Base-by-base conservation (phyloP, 306 rosid genomes). In the Fragaria nilgerrensis region DNA sequence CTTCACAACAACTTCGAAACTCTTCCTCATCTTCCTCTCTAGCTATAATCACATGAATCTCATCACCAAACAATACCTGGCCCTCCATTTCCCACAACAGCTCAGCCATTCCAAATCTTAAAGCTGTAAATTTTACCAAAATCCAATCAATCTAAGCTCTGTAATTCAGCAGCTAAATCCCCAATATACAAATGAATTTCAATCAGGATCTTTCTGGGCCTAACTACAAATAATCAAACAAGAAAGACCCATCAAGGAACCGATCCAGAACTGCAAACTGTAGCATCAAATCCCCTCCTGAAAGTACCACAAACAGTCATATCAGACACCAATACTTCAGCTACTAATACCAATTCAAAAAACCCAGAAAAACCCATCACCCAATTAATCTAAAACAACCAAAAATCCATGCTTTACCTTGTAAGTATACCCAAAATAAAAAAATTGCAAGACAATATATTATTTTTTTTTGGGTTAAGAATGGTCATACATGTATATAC, bases 11-110 rank as follows among this genome's bases (percentile, higher is more conserved):
- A 83, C 98, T 94, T 63, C 97, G 81, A 80, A 94, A 94, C 79
- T 94, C 98, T 64, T 94, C 98, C 19, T 89, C 96, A 50, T 92
- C 98, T 36, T 92, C 98, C 75, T 94, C 98, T 87, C 87, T 88
- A 41, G 75, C 74, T 41, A 66, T 65, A 80, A 32, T 75, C 63
- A 72, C 80, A 80, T 62, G 61, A 70, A 75, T 59, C 58, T 78
- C 84, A 73, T 56, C 78, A 53, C 84, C 88, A 78, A 80, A 79
- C 78, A 82, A 81, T 75, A 58, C 81, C 48, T 17, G 88, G 78
- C 84, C 82, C 78, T 85, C 96, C 98, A 94, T 94, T 77, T 74
- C 11, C 45, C 29, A 16, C 77, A 12, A 74, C 34, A 71, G 75
- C 41, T 73, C 55, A 68, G 81, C 61, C 65, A 68, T 47, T 34